phyloP scores from a whole-genome alignment of 768 basidiomycete genomes.

The Mycena belliarum region DNA sequence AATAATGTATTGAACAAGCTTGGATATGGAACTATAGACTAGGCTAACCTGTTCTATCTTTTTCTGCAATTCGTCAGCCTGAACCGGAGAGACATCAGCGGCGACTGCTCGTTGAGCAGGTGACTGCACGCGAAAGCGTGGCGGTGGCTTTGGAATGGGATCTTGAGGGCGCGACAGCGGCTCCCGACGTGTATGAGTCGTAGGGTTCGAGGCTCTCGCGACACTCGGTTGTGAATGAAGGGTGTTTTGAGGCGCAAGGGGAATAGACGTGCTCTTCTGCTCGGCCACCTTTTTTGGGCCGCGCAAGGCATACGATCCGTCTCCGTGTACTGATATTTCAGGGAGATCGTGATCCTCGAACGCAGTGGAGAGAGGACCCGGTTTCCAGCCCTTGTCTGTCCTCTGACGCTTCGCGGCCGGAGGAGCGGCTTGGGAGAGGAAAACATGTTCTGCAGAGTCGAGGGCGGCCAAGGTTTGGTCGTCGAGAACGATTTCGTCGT shows the following conservation, averaged over 20 bases:
- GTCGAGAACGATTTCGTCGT: slow-evolving; percentile 62
- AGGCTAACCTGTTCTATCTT: slow-evolving; percentile 51
- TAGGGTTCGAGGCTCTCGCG: neutral
- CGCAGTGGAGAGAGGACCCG: slow-evolving; percentile 27
- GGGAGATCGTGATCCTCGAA: slow-evolving; percentile 53
- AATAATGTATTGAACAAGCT: slow-evolving; percentile 20
- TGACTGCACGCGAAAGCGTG: neutral
- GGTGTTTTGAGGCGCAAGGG: neutral
- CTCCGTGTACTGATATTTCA: slow-evolving; percentile 59
- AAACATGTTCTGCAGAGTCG: slow-evolving; percentile 57
- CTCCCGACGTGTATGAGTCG: slow-evolving; percentile 4
- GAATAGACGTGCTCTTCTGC: slow-evolving; percentile 11
- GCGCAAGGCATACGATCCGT: slow-evolving; percentile 56
- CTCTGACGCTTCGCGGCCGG: slow-evolving; percentile 60
- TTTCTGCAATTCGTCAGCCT: slow-evolving; percentile 23
- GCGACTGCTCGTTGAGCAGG: neutral
- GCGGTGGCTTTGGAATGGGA: neutral
- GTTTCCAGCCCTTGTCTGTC: slow-evolving; percentile 46
- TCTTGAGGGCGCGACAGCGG: slow-evolving; percentile 14
- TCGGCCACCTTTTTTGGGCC: slow-evolving; percentile 17
- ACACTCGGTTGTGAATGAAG: neutral
- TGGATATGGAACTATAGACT: slow-evolving; percentile 8
- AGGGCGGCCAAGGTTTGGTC: slow-evolving; percentile 61
- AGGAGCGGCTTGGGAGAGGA: slow-evolving; percentile 29
- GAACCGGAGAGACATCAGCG: neutral